Evolutionary conservation across 768 basidiomycete species (phyloP).

Genomic region (Lyophyllum semitale): DNA sequence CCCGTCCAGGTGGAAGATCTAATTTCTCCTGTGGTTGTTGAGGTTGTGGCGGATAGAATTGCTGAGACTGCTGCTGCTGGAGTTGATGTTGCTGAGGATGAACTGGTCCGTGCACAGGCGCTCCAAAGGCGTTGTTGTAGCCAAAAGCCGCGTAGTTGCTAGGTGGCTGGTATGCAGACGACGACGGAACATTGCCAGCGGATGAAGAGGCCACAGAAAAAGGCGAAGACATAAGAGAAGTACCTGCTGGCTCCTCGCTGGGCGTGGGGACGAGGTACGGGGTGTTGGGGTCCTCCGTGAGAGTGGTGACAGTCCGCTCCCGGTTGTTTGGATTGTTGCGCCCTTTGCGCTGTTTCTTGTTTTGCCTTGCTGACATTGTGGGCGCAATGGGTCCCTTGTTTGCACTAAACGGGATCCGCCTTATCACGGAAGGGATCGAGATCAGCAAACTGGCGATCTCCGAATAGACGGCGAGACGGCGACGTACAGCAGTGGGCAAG

Average conservation of each 20-base stretch:
- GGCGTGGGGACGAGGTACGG: slow-evolving; percentile 52
- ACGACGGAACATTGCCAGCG: slow-evolving; percentile 24
- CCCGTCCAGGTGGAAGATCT: slow-evolving; percentile 53
- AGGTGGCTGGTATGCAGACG: slow-evolving; percentile 33
- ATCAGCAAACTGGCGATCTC: slow-evolving; percentile 22
- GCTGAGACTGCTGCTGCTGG: slow-evolving; percentile 22
- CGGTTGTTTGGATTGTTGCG: slow-evolving; percentile 55
- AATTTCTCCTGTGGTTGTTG: slow-evolving; percentile 17
- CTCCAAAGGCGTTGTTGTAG: slow-evolving; percentile 32
- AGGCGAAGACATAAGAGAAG: slow-evolving; percentile 36
- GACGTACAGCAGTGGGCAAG: slow-evolving; percentile 1
- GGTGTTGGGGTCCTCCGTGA: slow-evolving; percentile 59
- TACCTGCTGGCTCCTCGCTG: slow-evolving; percentile 48
- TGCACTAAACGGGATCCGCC: slow-evolving; percentile 12
- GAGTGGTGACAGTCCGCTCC: slow-evolving; percentile 70
- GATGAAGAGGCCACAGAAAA: slow-evolving; percentile 38
- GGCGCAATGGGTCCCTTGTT: slow-evolving; percentile 22
- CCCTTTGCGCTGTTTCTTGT: slow-evolving; percentile 60
- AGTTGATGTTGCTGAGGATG: slow-evolving; percentile 28
- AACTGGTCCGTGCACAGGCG: slow-evolving; percentile 27
- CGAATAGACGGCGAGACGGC: slow-evolving; percentile 8
- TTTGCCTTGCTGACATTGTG: slow-evolving; percentile 61
- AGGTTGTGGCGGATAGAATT: slow-evolving; percentile 22
- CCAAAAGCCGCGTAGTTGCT: slow-evolving; percentile 38
- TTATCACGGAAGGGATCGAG: slow-evolving; percentile 9